A percentile compares a stretch with the other conserved stretches of the same genome.
These are phyloP conservation scores for Hansenula lynferdii DNA, from an alignment of 1,139 yeast genomes.

Conservation along the genomic window DNA sequence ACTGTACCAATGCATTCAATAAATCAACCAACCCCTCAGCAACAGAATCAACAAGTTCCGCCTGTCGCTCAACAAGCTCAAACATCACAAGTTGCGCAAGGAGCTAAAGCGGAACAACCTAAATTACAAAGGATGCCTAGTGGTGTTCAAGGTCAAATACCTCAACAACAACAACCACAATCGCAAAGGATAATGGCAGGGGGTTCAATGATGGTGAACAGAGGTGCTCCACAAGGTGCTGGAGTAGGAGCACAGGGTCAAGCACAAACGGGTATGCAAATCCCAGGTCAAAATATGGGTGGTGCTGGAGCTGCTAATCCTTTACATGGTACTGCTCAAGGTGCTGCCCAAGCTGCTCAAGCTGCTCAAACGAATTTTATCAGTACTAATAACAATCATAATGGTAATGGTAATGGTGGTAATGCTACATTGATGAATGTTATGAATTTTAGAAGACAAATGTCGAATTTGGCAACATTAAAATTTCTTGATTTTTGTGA, in stretches of 20 bases:
- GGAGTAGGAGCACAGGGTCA: neutral
- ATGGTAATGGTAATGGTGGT: neutral
- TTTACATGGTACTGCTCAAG: conserved; percentile 1
- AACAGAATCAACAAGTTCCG: conserved; percentile 8
- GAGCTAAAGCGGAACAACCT: conserved; percentile 3
- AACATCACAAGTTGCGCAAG: conserved; percentile 7
- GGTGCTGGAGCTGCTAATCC: neutral
- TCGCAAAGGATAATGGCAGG: conserved; percentile 6
- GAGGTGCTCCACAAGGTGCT: neutral
- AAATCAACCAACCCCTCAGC: conserved; percentile 10
- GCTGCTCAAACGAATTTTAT: conserved; percentile 5
- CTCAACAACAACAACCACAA: conserved; percentile 17
- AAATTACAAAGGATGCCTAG: conserved; percentile 2
- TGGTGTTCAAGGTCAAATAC: conserved; percentile 3
- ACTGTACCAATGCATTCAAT: conserved; percentile 9
- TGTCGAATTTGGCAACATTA: conserved; percentile 28
- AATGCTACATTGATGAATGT: conserved; percentile 11
- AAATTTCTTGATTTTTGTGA: conserved; percentile 36
- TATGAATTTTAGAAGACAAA: conserved; percentile 21
- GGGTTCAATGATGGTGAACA: neutral
- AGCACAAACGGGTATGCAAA: conserved; percentile 4
- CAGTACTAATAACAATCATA: conserved; percentile 2
- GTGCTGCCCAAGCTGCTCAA: conserved; percentile 8
- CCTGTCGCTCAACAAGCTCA: conserved; percentile 6
- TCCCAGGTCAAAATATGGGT: neutral